A percentile compares a stretch with the other conserved stretches of the same genome.
These are phyloP conservation scores for Salicornia ramosissima DNA, from an alignment of 148 eudicot genomes.

Conservation along the genomic window DNA sequence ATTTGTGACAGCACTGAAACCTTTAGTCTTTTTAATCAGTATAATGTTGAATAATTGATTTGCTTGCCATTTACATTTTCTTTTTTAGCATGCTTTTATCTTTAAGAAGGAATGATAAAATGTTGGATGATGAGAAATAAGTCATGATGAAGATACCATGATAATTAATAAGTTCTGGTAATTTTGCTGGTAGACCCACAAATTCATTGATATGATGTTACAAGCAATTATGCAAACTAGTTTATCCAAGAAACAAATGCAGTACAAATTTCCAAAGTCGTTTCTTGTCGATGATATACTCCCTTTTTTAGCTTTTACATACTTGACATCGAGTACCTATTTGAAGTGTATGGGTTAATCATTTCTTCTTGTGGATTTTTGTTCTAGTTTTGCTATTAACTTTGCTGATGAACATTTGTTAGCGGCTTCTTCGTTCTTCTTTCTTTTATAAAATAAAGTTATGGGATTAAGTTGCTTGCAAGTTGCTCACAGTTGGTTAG, in stretches of 20 bases:
- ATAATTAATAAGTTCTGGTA: not conserved
- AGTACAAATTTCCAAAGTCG: not conserved
- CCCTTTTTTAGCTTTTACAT: not conserved
- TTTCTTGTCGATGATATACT: not conserved
- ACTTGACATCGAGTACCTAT: not conserved
- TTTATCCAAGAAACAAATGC: not conserved
- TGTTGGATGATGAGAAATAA: not conserved
- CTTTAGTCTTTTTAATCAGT: not conserved
- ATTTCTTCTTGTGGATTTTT: not conserved
- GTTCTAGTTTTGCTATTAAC: not conserved
- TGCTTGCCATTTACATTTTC: not conserved
- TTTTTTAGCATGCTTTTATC: not conserved
- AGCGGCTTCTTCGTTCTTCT: not conserved
- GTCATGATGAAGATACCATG: not conserved
- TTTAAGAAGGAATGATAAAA: not conserved
- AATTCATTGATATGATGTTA: not conserved
- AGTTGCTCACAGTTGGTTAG: not conserved
- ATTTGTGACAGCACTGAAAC: not conserved
- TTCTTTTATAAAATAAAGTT: too few species aligned
- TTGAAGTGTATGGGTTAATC: not conserved
- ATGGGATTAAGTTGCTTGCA: not conserved
- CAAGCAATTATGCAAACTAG: not conserved
- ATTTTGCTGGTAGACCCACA: not conserved
- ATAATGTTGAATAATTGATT: not conserved
- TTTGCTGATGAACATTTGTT: too few species aligned